Evolutionary conservation across 768 basidiomycete genomes (phyloP), one percentile per base, ranked within the genome.

Genomic region (Clavulina sp.): DNA sequence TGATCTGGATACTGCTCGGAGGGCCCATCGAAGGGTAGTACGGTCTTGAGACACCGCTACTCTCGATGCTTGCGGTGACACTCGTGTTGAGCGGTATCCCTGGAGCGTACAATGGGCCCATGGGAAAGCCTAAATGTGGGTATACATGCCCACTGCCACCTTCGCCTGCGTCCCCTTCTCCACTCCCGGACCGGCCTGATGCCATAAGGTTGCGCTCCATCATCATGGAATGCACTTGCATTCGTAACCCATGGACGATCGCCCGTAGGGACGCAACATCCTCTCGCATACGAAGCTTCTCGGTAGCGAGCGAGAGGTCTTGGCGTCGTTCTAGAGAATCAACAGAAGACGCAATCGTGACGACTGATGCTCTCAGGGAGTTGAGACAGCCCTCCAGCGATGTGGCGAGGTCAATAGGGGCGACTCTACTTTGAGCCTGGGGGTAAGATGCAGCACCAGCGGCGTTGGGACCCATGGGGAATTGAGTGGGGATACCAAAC

Each of bases 181-280:
- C n/a, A n/a, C n/a, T n/a, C n/a, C n/a, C n/a, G n/a, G n/a, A n/a
- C n/a, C n/a, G n/a, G n/a, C n/a, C n/a, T n/a, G n/a, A n/a, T n/a
- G n/a, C n/a, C n/a, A n/a, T n/a, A n/a, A n/a, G n/a, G 64, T 79
- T 81, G 53, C 79, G 70, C 38, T 83, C 80, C 77, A 82, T 77
- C 79, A 84, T 79, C 55, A 84, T 73, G 44, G 73, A 16, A 33
- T 73, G 9, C 52, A 84, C 78, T 74, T 86, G 84, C 71, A 87
- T 81, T 51, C 84, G 70, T 43, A 88, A 62, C 2, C 84, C 84
- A 56, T 86, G 81, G 40, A 86, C 69, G 48, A 71, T 76, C 23
- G 73, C 80, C 48, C 80, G 72, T 47, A 88, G 59, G 21, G 77
- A 75, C 57, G 76, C 74, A 30, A 84, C 69, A 61, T 88, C 84